Evolutionary conservation across 2,329 filamentous ascomycete genomes (phyloP).

Genomic region (Thielaviopsis euricoi): DNA sequence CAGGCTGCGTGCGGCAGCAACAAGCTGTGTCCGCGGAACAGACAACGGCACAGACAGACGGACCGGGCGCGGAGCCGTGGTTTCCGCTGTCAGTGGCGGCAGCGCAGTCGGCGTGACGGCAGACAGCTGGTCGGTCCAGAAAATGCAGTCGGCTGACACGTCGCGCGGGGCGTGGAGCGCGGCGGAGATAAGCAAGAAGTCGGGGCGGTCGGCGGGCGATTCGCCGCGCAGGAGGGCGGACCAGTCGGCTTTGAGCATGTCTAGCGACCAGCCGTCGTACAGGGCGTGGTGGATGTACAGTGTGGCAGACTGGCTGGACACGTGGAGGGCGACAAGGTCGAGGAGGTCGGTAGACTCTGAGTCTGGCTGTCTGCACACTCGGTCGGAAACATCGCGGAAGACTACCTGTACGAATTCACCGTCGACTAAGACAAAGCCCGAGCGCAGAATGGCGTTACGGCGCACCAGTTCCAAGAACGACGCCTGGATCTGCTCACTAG

Average conservation of each 20-base stretch:
- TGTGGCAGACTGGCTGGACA: slow-evolving; percentile 17
- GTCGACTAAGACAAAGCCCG: slow-evolving; percentile 48
- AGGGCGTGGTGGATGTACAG: slow-evolving; percentile 64
- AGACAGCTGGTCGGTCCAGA: slow-evolving; percentile 5
- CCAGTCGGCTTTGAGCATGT: slow-evolving; percentile 56
- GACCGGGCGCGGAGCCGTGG: neutral
- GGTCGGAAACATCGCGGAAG: slow-evolving; percentile 25
- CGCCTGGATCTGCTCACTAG: slow-evolving; percentile 23
- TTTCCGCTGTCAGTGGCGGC: too few species aligned
- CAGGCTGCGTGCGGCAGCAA: neutral
- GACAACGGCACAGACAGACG: neutral
- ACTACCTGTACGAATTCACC: slow-evolving; percentile 45
- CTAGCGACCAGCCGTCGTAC: slow-evolving; percentile 89
- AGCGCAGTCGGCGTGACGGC: too few species aligned
- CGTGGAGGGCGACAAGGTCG: too few species aligned
- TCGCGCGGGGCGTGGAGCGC: slow-evolving; percentile 21
- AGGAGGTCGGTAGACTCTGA: neutral
- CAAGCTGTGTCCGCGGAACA: neutral
- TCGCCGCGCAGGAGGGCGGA: slow-evolving; percentile 26
- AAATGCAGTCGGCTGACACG: neutral
- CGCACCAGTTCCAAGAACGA: slow-evolving; percentile 34
- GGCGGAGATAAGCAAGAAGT: slow-evolving; percentile 32
- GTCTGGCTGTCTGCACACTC: neutral
- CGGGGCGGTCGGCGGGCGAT: slow-evolving; percentile 7
- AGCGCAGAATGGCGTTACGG: slow-evolving; percentile 51